Evolutionary conservation across 768 basidiomycete species (phyloP), one percentile per base, ranked within the genome.

Genomic region (Boletus reticuloceps): DNA sequence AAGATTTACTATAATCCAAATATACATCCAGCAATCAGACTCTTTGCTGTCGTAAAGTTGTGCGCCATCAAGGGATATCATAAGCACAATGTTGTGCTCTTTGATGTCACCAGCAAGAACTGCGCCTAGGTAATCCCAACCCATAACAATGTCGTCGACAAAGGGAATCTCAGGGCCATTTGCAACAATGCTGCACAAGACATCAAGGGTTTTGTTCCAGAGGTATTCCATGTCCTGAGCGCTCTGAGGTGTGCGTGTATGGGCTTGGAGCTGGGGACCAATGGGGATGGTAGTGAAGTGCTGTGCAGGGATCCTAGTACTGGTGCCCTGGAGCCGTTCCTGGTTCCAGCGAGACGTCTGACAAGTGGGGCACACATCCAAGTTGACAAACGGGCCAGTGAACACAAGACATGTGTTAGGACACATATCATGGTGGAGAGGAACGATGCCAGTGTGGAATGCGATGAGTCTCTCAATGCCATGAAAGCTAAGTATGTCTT

Each of bases 361-460:
- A 54, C 78, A 80, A 0, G 54, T n/a, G 0, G 60, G 60, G 50
- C 78, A 81, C 0, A 16, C 3, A 0, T 74, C 62, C 0, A 70
- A 53, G 1, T 67, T 19, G 0, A 47, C 44, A 16, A 67, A 76
- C 0, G 74, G 75, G 0, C 79, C 75, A 0, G 74, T 77, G 51
- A 66, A 81, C 2, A 72, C 73, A n/a, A 70, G 34, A 55, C 79
- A 81, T 0, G 69, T 67, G 10, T 77, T 71, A 0, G 66, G 55
- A 41, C 79, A 82, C 77, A 80, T 80, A 52, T 79, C 70, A 11
- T 70, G 53, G 0, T 46, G 11, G 1, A 79, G 47, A 0, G 72
- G 51, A 12, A 68, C 55, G 7, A 82, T 62, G 0, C 79, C 74
- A 5, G 53, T 55, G 12, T 48, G 13, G 1, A 5, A 46, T 1